Evolutionary conservation across 1,284 basidiomycete species (phyloP).

Genomic region (Ceratorhiza oryzae-sativae): DNA sequence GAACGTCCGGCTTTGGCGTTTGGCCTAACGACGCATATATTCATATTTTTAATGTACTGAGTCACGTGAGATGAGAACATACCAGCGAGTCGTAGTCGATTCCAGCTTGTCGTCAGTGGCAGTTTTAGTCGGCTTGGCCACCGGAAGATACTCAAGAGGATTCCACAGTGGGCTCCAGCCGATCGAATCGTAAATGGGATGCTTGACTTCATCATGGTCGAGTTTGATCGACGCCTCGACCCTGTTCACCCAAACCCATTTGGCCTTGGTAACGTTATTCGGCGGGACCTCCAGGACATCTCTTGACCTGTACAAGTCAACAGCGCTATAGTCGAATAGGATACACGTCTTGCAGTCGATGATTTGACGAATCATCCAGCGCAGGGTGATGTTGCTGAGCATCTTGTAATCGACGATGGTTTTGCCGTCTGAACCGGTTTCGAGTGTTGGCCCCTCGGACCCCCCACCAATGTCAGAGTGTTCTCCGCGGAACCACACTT

Average conservation of each 20-base stretch:
- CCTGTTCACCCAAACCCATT: conserved; percentile 10
- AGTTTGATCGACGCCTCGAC: conserved; percentile 23
- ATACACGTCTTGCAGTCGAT: conserved; percentile 38
- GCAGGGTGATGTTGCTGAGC: conserved; percentile 37
- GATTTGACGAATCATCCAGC: conserved; percentile 42
- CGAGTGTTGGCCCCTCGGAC: not conserved
- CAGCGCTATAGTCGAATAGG: conserved; percentile 28
- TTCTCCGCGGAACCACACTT: conserved; percentile 41
- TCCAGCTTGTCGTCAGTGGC: not conserved
- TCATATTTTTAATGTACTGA: not conserved
- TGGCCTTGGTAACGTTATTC: not conserved
- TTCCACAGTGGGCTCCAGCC: conserved; percentile 31
- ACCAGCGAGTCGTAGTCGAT: conserved; percentile 16
- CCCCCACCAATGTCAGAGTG: conserved; percentile 42
- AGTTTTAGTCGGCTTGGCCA: conserved; percentile 12
- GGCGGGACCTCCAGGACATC: conserved; percentile 5
- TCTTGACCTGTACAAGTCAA: conserved; percentile 17
- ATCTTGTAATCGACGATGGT: not conserved
- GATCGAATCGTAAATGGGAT: conserved; percentile 33
- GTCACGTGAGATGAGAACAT: not conserved
- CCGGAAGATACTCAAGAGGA: not conserved
- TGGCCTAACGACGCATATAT: not conserved
- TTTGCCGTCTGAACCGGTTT: not conserved
- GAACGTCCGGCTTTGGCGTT: conserved; percentile 19
- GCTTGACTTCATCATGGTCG: conserved; percentile 3